A percentile compares a stretch with the other conserved stretches of the same genome.
Evolutionary conservation across 2,329 filamentous ascomycete genomes (phyloP).

Genomic region (Hypoxylon sp.): DNA sequence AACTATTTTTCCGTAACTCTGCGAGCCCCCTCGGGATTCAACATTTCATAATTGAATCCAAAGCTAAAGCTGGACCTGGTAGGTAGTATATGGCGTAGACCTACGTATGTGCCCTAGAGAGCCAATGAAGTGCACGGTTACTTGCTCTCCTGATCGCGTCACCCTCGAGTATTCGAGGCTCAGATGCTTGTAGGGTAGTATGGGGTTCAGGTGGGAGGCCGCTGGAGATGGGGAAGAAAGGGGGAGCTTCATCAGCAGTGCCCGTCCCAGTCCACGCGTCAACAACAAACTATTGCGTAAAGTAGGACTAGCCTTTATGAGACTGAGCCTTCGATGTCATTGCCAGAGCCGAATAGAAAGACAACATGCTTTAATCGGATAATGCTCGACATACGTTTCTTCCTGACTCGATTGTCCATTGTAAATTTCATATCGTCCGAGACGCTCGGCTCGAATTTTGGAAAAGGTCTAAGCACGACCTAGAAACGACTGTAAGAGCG

Average conservation of each 20-base stretch:
- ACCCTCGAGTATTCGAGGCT: slow-evolving; percentile 22
- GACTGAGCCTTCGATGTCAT: background rate
- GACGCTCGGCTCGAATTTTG: too few relatives aligned
- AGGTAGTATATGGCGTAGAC: slow-evolving; percentile 30
- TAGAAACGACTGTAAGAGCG: too few relatives aligned
- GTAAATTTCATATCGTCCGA: too few relatives aligned
- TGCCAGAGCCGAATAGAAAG: background rate
- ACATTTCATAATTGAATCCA: background rate
- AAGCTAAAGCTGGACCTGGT: slow-evolving; percentile 13
- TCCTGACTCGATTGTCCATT: too few relatives aligned
- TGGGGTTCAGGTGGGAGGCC: slow-evolving; percentile 28
- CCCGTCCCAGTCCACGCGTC: slow-evolving; percentile 21
- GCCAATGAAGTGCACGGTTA: slow-evolving; percentile 15
- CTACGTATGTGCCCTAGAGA: slow-evolving; percentile 2
- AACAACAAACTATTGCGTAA: background rate
- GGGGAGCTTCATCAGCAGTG: slow-evolving; percentile 14
- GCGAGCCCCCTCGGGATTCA: background rate
- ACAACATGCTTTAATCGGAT: too few relatives aligned
- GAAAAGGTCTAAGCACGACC: too few relatives aligned
- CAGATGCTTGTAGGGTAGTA: slow-evolving; percentile 26
- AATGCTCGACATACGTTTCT: too few relatives aligned
- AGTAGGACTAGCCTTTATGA: background rate
- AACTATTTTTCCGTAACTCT: background rate
- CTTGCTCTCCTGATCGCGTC: slow-evolving; percentile 21
- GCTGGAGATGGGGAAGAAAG: slow-evolving; percentile 21